Conservation (phyloP, 208 protist genomes). For the Leptomonas pyrrhocoris region DNA sequence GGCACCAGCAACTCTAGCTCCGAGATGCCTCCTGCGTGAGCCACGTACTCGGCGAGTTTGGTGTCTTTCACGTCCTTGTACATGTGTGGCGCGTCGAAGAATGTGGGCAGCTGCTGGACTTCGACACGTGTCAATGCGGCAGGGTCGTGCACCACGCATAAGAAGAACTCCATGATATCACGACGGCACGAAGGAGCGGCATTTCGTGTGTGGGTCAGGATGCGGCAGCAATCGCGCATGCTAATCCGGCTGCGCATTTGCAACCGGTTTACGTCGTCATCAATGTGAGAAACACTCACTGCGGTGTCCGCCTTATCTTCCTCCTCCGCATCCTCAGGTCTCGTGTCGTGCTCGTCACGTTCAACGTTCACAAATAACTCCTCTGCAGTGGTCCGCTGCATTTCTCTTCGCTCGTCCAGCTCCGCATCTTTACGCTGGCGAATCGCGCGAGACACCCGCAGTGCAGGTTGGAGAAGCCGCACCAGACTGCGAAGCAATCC, state of each 20-base stretch:
- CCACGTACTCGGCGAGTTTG: conserved; percentile 16
- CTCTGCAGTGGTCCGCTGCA: not conserved
- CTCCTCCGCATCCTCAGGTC: not conserved
- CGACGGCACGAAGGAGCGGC: conserved; percentile 9
- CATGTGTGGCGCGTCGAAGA: conserved; percentile 21
- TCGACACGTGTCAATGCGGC: conserved; percentile 25
- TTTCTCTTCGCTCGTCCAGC: not conserved
- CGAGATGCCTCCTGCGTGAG: not conserved
- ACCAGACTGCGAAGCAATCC: conserved; percentile 5
- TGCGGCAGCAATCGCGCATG: conserved; percentile 8
- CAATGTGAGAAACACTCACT: not conserved
- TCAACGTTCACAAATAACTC: not conserved
- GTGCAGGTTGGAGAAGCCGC: conserved; percentile 6
- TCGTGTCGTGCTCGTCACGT: not conserved
- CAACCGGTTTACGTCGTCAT: not conserved
- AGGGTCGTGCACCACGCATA: conserved; percentile 27
- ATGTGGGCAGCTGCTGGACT: conserved; percentile 14
- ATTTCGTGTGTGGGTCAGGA: not conserved
- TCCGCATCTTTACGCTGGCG: not conserved
- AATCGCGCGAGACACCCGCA: conserved; percentile 1
- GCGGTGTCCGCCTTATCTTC: not conserved
- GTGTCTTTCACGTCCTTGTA: not conserved
- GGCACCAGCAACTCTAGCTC: not conserved
- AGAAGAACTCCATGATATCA: conserved; percentile 38
- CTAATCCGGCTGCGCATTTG: not conserved